Base-by-base conservation (phyloP, 1,284 basidiomycete species). In the Trametes pubescens region DNA sequence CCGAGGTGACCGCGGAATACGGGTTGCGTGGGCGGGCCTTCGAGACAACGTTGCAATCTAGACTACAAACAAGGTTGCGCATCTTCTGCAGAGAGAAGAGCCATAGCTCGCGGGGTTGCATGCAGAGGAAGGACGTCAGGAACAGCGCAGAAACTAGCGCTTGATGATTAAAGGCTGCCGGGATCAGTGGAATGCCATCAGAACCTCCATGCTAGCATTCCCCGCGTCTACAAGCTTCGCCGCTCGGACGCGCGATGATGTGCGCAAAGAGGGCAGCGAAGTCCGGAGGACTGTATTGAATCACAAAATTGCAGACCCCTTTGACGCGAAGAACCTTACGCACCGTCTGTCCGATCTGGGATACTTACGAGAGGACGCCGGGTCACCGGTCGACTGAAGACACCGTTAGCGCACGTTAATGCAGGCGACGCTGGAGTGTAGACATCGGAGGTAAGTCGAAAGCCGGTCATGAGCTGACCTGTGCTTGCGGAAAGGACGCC, bases 51-150 rank as follows among this genome's bases (percentile, higher is more conserved):
- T 16, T 24, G 29, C 26, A 13, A 29, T 51, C 18, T n/a, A 34
- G 18, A 11, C 49, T n/a, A 24, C 49, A 35, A 34, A 29, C 49
- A 51, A 32, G 32, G 26, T 51, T 51, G 49, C 22, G 34, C 29
- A 34, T 35, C 49, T 11, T 51, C 26, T 18, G 18, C 32, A 21
- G 18, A 51, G n/a, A 51, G 29, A 51, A 21, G 29, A 21, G 29
- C 29, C 6, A 32, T 9, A 32, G 49, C 18, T 24, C 44, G 44
- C 44, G 44, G 44, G 44, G 44, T 26, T 47, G 21, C 22, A 16
- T 47, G 44, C 44, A 47, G 44, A 47, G 44, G 44, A 14, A 29
- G 18, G 48, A 32, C 13, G 29, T 47, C 44, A 49, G 48, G 48
- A 49, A 49, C 49, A 10, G 10, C 1, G 16, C 49, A 34, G 16